Conservation (phyloP, 768 basidiomycete species). For the Albatrellus ellisii region DNA sequence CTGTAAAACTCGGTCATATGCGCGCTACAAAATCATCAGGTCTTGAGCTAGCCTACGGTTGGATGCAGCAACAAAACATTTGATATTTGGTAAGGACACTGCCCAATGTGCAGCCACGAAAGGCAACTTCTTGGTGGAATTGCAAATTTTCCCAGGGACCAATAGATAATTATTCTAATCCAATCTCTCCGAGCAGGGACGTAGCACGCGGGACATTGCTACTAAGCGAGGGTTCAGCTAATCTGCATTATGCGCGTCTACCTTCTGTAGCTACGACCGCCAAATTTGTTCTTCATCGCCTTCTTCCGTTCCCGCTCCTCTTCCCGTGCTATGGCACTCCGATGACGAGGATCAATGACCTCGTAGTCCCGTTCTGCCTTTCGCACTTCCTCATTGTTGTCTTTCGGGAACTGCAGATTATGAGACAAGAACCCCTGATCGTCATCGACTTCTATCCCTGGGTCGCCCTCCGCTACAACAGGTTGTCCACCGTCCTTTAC, state of each 20-base stretch:
- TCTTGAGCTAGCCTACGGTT: too few relatives aligned
- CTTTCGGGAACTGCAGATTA: slow-evolving; percentile 64
- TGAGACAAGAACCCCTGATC: slow-evolving; percentile 68
- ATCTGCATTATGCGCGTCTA: slow-evolving; percentile 3
- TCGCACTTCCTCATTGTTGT: slow-evolving; percentile 54
- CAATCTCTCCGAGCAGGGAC: background rate
- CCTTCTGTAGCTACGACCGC: slow-evolving; percentile 18
- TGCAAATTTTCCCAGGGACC: too few relatives aligned
- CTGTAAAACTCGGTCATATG: too few relatives aligned
- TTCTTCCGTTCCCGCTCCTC: slow-evolving; percentile 62
- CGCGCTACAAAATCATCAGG: too few relatives aligned
- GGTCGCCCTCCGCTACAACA: slow-evolving; percentile 25
- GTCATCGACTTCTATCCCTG: slow-evolving; percentile 63
- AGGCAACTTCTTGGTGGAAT: too few relatives aligned
- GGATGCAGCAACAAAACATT: too few relatives aligned
- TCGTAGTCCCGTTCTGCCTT: slow-evolving; percentile 83
- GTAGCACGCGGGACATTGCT: background rate
- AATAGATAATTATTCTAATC: too few relatives aligned
- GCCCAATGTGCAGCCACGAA: too few relatives aligned
- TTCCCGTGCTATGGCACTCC: slow-evolving; percentile 62
- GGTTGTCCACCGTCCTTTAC: slow-evolving; percentile 15
- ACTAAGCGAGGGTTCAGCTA: background rate
- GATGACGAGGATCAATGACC: slow-evolving; percentile 72
- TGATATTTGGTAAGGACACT: too few relatives aligned
- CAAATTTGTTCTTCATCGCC: slow-evolving; percentile 16